These are phyloP conservation scores for Rubia yunnanensis DNA, from an alignment of 257 asterid genomes.

Conservation along the genomic window DNA sequence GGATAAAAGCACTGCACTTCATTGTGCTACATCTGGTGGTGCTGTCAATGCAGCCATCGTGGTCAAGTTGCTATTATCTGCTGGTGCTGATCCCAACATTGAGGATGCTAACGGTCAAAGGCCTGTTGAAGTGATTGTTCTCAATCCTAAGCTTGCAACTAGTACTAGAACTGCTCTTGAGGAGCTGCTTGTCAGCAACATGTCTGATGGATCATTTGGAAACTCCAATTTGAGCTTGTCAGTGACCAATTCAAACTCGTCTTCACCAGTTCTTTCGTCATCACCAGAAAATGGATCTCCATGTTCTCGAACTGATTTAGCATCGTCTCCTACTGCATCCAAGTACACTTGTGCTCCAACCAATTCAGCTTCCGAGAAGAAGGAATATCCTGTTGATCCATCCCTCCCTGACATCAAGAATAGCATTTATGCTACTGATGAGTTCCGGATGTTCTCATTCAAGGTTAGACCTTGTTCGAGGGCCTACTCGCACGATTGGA, in stretches of 20 bases:
- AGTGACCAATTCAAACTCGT: slow-evolving; percentile 34
- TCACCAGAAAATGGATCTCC: slow-evolving; percentile 64
- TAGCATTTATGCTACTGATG: slow-evolving; percentile 76
- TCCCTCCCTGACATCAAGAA: slow-evolving; percentile 87
- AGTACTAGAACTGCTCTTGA: slow-evolving; percentile 42
- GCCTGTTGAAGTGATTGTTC: slow-evolving; percentile 58
- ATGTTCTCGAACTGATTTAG: slow-evolving; percentile 43
- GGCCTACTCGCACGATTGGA: slow-evolving; percentile 99
- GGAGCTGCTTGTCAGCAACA: slow-evolving; percentile 49
- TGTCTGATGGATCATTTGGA: slow-evolving; percentile 57
- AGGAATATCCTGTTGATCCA: slow-evolving; percentile 85
- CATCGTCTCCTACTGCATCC: slow-evolving; percentile 37
- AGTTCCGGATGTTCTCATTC: slow-evolving; percentile 86
- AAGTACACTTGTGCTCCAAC: slow-evolving; percentile 34
- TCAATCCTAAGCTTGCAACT: slow-evolving; percentile 42
- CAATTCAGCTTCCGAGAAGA: slow-evolving; percentile 49
- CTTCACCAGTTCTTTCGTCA: slow-evolving; percentile 63
- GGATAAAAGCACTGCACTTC: slow-evolving; percentile 83
- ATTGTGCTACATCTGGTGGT: slow-evolving; percentile 85
- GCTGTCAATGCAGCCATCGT: slow-evolving; percentile 44
- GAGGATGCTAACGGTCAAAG: slow-evolving; percentile 59
- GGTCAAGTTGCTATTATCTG: slow-evolving; percentile 59
- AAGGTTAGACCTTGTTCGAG: slow-evolving; percentile 95
- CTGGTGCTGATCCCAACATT: slow-evolving; percentile 81
- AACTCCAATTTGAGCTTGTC: slow-evolving; percentile 32